Conservation (phyloP, 768 basidiomycete genomes). For the Lentinula sp. region DNA sequence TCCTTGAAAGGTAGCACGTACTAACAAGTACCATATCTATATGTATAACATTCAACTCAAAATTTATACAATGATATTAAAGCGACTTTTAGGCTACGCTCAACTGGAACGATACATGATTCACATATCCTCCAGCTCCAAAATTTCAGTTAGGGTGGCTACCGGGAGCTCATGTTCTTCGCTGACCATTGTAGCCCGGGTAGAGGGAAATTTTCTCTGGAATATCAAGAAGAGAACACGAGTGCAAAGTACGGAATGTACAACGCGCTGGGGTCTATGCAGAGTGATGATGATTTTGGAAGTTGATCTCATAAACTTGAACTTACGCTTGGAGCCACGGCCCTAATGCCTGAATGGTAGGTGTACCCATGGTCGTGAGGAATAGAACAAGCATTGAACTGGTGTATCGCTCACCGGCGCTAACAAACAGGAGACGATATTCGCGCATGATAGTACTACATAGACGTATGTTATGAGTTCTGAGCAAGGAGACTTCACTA, state of each 20-base stretch:
- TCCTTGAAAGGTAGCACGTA: constrained; percentile 8
- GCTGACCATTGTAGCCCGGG: constrained; percentile 9
- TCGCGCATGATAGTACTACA: constrained; percentile 14
- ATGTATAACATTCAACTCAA: too few relatives aligned
- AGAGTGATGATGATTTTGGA: background rate
- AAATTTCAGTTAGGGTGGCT: background rate
- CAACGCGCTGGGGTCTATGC: constrained; percentile 32
- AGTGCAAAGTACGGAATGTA: constrained; percentile 37
- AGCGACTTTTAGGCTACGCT: too few relatives aligned
- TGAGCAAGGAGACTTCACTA: background rate
- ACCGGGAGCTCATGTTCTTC: background rate
- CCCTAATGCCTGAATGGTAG: constrained; percentile 22
- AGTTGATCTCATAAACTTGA: background rate
- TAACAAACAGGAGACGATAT: constrained; percentile 31
- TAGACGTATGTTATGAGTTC: too few relatives aligned
- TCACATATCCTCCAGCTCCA: background rate
- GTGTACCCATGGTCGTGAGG: too few relatives aligned
- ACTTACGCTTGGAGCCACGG: constrained; percentile 39
- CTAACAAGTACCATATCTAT: background rate
- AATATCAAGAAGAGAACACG: constrained; percentile 36
- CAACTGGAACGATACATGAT: too few relatives aligned
- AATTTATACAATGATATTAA: too few relatives aligned
- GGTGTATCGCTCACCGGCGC: constrained; percentile 24
- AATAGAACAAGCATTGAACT: background rate
- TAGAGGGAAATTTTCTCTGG: constrained; percentile 11